Evolutionary conservation across 2,329 filamentous ascomycete species (phyloP), one percentile per base, ranked within the genome.

Genomic region (Colletotrichum magnum): DNA sequence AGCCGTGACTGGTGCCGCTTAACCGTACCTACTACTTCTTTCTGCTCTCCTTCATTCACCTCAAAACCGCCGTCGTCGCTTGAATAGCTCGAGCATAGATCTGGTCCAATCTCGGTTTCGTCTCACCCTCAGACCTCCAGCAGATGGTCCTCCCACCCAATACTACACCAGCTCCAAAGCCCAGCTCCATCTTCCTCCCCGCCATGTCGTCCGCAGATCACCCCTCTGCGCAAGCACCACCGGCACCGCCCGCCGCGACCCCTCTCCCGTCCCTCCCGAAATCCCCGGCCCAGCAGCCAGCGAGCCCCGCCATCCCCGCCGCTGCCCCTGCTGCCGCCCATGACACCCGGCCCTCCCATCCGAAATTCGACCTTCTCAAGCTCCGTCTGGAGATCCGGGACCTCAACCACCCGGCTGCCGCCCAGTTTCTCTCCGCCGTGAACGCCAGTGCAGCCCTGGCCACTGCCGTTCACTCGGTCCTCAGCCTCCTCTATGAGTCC

Each of bases 401-500:
- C 74, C 81, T 91, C 68, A 76, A 78, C 61, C 87, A 90, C 79
- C 79, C 87, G 1, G 93, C 92, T 64, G 82, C 91, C 5, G 78
- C 83, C 39, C 82, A 89, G 71, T 97, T 97, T 80, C 88, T 97
- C 68, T 79, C 81, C 59, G 82, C 90, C 47, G 82, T 94, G 71
- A 87, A 93, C 76, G 86, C 91, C 62, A 82, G 89, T 45, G 81
- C 84, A 18, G 87, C 91, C 59, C 83, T 97, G 51, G 81, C 88
- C 60, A 79, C 83, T 13, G 90, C 92, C 66, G 87, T 95, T 39
- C 79, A 86, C 58, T 87, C 88, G 71, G 94, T 98, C 16, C 87
- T 96, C 57, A 83, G 84, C 36, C 87, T 90, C 28, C 89, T 98
- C 36, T 98, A 98, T 79, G 74, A 76, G 52, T 80, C 81, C n/a